Evolutionary conservation across 2,329 filamentous ascomycete species (phyloP).

Genomic region (Sarocladiaceae sp.): DNA sequence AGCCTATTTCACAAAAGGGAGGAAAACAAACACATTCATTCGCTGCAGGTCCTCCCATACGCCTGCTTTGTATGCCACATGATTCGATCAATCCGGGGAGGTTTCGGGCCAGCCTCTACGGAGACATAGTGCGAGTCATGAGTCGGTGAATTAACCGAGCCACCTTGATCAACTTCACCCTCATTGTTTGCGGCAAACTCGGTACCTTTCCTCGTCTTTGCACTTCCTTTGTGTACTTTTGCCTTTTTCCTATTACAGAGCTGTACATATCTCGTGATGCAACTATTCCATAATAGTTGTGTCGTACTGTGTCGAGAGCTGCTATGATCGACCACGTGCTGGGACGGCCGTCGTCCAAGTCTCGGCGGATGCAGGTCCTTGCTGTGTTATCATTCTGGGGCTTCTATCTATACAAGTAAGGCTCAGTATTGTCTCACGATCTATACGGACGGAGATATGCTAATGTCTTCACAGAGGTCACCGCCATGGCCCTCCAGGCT

Average conservation of each 20-base stretch:
- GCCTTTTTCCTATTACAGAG: background rate
- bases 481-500: slow-evolving; percentile 76
- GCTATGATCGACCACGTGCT: slow-evolving; percentile 79
- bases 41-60: background rate
- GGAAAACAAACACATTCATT: slow-evolving; percentile 15
- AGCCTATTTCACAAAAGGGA: slow-evolving; percentile 11
- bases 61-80: background rate
- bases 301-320: background rate
- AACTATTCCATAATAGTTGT: background rate
- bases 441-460: background rate
- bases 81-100: background rate
- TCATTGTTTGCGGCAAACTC: background rate
- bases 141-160: too few relatives aligned
- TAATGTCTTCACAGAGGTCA: slow-evolving; percentile 56
- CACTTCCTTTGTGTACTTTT: background rate
- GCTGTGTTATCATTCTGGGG: slow-evolving; percentile 90
- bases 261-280: background rate
- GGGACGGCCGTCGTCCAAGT: slow-evolving; percentile 83
- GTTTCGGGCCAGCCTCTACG: background rate
- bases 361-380: slow-evolving; percentile 86
- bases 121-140: background rate
- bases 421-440: background rate
- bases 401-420: slow-evolving; percentile 69
- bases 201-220: background rate
- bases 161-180: background rate